These are phyloP conservation scores for Echinosophora koreensis DNA, from an alignment of 306 rosid genomes.

Conservation along the genomic window DNA sequence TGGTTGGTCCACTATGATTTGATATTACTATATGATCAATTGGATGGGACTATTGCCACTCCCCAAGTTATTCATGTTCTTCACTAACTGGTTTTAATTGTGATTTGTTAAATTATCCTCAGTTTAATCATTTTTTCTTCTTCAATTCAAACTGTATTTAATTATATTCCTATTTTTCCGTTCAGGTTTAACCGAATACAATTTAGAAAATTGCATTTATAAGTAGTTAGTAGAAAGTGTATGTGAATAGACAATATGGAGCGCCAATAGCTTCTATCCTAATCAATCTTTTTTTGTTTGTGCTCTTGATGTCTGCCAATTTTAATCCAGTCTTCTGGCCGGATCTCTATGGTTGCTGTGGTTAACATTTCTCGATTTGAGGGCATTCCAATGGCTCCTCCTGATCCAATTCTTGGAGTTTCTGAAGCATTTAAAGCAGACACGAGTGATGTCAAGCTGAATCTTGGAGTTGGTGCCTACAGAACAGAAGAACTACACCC, in stretches of 20 bases:
- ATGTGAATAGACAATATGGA: background rate
- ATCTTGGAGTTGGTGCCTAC: constrained; percentile 98
- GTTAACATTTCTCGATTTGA: constrained; percentile 88
- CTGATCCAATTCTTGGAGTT: constrained; percentile 99
- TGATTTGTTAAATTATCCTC: constrained; percentile 20
- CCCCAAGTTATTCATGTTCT: background rate
- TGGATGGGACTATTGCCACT: background rate
- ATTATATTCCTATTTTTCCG: background rate
- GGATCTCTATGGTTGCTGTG: constrained; percentile 74
- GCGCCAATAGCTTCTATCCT: background rate
- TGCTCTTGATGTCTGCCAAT: constrained; percentile 6
- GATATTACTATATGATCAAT: constrained; percentile 27
- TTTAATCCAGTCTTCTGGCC: constrained; percentile 65
- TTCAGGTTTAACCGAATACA: background rate
- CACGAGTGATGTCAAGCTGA: constrained; percentile 73
- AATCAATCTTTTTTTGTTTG: constrained; percentile 1
- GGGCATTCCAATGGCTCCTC: constrained; percentile 91
- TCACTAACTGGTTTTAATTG: background rate
- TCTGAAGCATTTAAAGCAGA: constrained; percentile 97
- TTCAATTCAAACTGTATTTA: background rate
- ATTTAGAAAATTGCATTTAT: background rate
- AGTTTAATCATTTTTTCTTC: background rate
- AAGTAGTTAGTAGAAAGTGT: constrained; percentile 2
- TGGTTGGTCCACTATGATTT: background rate
- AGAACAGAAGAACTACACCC: constrained; percentile 90